These are phyloP conservation scores for Boletus insuetus DNA, from an alignment of 768 basidiomycete species.

Conservation along the genomic window DNA sequence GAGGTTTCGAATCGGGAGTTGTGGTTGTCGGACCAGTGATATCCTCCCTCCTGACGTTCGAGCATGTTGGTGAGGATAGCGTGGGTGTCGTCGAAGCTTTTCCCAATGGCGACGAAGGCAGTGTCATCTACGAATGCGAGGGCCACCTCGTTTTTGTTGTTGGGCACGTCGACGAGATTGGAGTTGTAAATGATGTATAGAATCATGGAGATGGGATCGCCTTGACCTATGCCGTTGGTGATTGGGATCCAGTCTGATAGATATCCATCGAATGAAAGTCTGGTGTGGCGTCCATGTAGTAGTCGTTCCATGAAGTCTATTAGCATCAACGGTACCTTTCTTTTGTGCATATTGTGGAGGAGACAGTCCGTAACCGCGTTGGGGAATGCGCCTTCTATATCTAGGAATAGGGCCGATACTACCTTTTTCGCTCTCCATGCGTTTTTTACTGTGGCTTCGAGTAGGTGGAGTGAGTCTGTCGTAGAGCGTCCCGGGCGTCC, in stretches of 20 bases:
- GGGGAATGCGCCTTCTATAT: constrained; percentile 6
- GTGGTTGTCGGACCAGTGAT: constrained; percentile 16
- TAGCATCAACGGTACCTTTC: not conserved
- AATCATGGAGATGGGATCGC: constrained; percentile 31
- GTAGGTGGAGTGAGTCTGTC: not conserved
- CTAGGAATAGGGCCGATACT: not conserved
- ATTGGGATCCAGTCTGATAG: constrained; percentile 12
- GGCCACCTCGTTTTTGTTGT: constrained; percentile 8
- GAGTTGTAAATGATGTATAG: constrained; percentile 35
- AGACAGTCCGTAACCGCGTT: not conserved
- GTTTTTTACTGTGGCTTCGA: not conserved
- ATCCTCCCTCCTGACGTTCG: constrained; percentile 6
- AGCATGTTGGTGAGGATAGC: constrained; percentile 27
- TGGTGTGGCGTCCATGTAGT: not conserved
- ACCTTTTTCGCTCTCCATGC: not conserved
- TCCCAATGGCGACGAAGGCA: constrained; percentile 21
- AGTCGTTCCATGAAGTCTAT: constrained; percentile 4
- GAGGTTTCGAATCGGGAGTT: constrained; percentile 22
- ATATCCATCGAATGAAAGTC: constrained; percentile 24
- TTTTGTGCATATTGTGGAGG: constrained; percentile 3
- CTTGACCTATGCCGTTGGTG: constrained; percentile 32
- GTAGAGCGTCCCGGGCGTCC: not conserved
- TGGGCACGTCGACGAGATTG: constrained; percentile 8
- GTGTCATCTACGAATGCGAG: constrained; percentile 34
- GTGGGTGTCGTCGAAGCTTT: constrained; percentile 21